Percentiles rank a stretch among this genome's conserved stretches.
These are phyloP conservation scores for Torulaspora delbrueckii DNA, from an alignment of 805 yeast genomes.

Conservation along the genomic window DNA sequence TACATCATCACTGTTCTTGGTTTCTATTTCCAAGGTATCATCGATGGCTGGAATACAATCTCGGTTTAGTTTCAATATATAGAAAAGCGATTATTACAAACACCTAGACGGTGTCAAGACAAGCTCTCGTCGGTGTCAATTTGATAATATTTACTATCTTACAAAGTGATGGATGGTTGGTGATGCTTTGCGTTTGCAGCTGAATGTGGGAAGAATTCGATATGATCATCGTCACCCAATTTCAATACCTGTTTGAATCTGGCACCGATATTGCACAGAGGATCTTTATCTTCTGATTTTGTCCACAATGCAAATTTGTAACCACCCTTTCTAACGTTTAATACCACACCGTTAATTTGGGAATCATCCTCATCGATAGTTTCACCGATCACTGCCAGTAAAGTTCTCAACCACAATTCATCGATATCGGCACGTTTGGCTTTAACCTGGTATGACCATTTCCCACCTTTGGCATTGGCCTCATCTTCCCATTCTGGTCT, in stretches of 20 bases:
- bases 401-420: slow-evolving; percentile 86
- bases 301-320: slow-evolving; percentile 93
- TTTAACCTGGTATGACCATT: slow-evolving; percentile 80
- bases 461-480: slow-evolving; percentile 85
- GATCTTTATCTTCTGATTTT: slow-evolving; percentile 59
- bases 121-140: background rate
- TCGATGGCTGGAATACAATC: slow-evolving; percentile 15
- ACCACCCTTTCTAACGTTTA: slow-evolving; percentile 77
- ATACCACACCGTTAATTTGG: slow-evolving; percentile 91
- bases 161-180: slow-evolving; percentile 34
- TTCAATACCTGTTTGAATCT: slow-evolving; percentile 81
- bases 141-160: slow-evolving; percentile 18
- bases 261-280: slow-evolving; percentile 72
- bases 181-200: slow-evolving; percentile 34
- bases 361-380: slow-evolving; percentile 79
- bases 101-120: slow-evolving; percentile 1
- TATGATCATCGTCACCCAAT: slow-evolving; percentile 64
- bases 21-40: slow-evolving; percentile 55
- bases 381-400: slow-evolving; percentile 91
- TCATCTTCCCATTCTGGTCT: slow-evolving; percentile 99
- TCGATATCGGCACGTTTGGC: slow-evolving; percentile 62
- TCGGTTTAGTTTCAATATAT: background rate
- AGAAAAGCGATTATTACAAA: slow-evolving; percentile 1
- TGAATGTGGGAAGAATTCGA: slow-evolving; percentile 58
- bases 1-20: slow-evolving; percentile 75